These are phyloP conservation scores for Cryptococcus hybrid DNA, from an alignment of 1,284 basidiomycete genomes.

Conservation along the genomic window DNA sequence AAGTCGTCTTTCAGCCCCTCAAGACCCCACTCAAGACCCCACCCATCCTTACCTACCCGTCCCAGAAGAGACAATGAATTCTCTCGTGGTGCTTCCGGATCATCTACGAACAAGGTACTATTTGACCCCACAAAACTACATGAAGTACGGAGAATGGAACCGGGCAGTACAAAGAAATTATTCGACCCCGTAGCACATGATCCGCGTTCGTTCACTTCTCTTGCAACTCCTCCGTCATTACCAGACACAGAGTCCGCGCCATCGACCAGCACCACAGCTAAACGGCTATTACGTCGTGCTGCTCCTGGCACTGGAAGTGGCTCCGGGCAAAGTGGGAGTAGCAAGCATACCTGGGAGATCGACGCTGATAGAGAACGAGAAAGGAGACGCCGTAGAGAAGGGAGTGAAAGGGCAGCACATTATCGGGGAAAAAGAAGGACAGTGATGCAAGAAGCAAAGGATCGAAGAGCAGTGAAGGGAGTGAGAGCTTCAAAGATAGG, in stretches of 20 bases:
- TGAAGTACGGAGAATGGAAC: neutral
- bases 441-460: conserved; percentile 41
- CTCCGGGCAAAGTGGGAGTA: neutral
- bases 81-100: conserved; percentile 9
- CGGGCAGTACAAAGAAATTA: conserved; percentile 34
- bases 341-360: conserved; percentile 34
- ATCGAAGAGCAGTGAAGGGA: conserved; percentile 49
- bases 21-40: neutral
- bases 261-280: neutral
- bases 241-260: conserved; percentile 4
- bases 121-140: conserved; percentile 19
- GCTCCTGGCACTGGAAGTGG: conserved; percentile 1
- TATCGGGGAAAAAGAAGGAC: conserved; percentile 16
- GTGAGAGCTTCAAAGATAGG: conserved; percentile 50
- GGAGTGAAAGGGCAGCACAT: conserved; percentile 40
- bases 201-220: conserved; percentile 48
- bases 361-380: conserved; percentile 48
- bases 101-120: conserved; percentile 11
- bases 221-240: conserved; percentile 3
- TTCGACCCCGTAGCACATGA: conserved; percentile 57
- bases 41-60: neutral
- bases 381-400: conserved; percentile 44
- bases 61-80: conserved; percentile 6
- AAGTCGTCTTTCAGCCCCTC: neutral
- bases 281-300: neutral